These are phyloP conservation scores for Themeda triandra DNA, from an alignment of 176 grass and related monocot genomes.

Conservation along the genomic window DNA sequence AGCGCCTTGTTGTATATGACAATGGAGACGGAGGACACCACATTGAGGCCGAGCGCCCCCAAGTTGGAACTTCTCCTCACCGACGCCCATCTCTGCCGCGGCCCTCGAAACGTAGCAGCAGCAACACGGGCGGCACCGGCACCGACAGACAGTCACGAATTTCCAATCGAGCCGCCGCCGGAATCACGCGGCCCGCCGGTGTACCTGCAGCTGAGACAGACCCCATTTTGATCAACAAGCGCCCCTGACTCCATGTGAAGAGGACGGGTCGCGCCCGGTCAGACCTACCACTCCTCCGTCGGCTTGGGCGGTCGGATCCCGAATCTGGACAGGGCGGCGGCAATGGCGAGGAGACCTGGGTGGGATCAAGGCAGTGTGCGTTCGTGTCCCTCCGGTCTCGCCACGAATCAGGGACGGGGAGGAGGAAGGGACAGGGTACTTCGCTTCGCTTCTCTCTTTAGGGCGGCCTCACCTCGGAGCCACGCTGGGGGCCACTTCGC, in stretches of 20 bases:
- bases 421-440: too few relatives aligned
- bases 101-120: not conserved
- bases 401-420: constrained; percentile 42
- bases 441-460: too few relatives aligned
- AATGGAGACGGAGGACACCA: constrained; percentile 96
- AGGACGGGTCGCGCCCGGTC: constrained; percentile 15
- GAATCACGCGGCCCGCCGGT: constrained; percentile 4
- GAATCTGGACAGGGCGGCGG: constrained; percentile 26
- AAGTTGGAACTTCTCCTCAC: constrained; percentile 85
- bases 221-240: constrained; percentile 38
- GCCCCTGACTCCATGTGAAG: too few relatives aligned
- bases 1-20: constrained; percentile 99
- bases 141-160: constrained; percentile 14
- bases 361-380: constrained; percentile 32
- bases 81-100: constrained; percentile 66
- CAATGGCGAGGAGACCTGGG: constrained; percentile 42
- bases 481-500: too few relatives aligned
- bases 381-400: constrained; percentile 1
- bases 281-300: constrained; percentile 7
- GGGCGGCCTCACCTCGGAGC: too few relatives aligned
- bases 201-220: constrained; percentile 34
- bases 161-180: constrained; percentile 2
- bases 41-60: constrained; percentile 81
- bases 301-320: constrained; percentile 34
- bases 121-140: not conserved